Evolutionary conservation across 2,329 filamentous ascomycete species (phyloP).

Genomic region (Apiospora rasikravindrae): DNA sequence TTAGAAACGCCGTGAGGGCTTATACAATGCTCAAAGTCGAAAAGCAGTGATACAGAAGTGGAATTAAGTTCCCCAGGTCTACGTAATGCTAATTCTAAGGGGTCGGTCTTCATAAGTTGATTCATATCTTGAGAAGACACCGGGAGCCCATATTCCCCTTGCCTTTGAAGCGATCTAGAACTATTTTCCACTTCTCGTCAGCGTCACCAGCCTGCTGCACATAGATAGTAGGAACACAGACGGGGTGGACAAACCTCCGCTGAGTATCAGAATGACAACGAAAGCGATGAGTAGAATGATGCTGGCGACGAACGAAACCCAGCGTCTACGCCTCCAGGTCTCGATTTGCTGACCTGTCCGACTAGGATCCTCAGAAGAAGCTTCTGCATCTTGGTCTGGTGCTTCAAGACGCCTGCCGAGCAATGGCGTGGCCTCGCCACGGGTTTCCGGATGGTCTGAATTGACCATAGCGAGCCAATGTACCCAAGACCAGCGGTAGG

Average conservation of each 20-base stretch:
- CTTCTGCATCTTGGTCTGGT: background rate
- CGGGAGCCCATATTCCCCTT: slow-evolving; percentile 25
- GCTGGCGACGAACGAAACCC: slow-evolving; percentile 38
- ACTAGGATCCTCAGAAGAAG: slow-evolving; percentile 12
- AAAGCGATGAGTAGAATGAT: slow-evolving; percentile 36
- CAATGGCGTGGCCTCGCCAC: background rate
- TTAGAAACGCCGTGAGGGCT: background rate
- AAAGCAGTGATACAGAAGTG: background rate
- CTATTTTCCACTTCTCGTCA: slow-evolving; percentile 22
- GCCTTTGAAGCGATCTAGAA: slow-evolving; percentile 26
- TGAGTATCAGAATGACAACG: slow-evolving; percentile 36
- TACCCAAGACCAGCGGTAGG: background rate
- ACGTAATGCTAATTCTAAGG: background rate
- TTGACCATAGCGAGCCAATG: background rate
- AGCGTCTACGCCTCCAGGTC: slow-evolving; percentile 36
- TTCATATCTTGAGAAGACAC: background rate
- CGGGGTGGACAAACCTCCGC: slow-evolving; percentile 32
- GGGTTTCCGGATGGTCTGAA: background rate
- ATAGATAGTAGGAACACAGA: background rate
- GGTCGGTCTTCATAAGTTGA: background rate
- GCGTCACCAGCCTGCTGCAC: background rate
- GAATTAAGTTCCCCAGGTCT: background rate
- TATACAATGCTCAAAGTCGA: background rate
- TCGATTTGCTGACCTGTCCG: slow-evolving; percentile 29
- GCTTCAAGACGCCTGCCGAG: background rate